A percentile compares a stretch with the other conserved stretches of the same genome.
These are phyloP conservation scores for Backusella macrospora DNA, from an alignment of 192 early-diverging fungal species.

Conservation along the genomic window DNA sequence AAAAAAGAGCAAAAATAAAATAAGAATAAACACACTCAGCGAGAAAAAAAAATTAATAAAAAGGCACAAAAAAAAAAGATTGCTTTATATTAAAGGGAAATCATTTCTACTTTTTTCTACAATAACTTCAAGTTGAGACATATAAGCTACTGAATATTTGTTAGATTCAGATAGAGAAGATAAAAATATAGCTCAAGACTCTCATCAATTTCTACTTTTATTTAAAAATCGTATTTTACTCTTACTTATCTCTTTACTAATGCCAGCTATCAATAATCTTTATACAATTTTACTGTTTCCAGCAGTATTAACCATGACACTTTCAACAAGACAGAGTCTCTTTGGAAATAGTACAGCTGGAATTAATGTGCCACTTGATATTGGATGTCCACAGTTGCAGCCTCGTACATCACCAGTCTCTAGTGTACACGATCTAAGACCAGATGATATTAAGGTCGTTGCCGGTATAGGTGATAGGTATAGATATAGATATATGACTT, in stretches of 20 bases:
- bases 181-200: neutral
- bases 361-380: neutral
- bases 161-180: neutral
- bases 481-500: neutral
- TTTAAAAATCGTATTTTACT: neutral
- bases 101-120: slow-evolving; percentile 10
- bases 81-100: slow-evolving; percentile 26
- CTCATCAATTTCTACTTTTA: neutral
- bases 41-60: too few species aligned
- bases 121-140: neutral
- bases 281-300: slow-evolving; percentile 23
- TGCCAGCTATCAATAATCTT: neutral
- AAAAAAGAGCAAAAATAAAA: too few species aligned
- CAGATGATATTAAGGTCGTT: slow-evolving; percentile 59
- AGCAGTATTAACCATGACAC: neutral
- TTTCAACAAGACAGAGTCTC: neutral
- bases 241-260: neutral
- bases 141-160: neutral
- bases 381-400: slow-evolving; percentile 47
- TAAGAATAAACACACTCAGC: too few species aligned
- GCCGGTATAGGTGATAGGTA: slow-evolving; percentile 57
- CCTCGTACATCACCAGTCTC: slow-evolving; percentile 31
- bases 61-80: neutral
- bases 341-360: neutral
- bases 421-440: slow-evolving; percentile 50